Base-by-base conservation (phyloP, 2,329 filamentous ascomycete species). In the Neopestalotiopsis sp. region DNA sequence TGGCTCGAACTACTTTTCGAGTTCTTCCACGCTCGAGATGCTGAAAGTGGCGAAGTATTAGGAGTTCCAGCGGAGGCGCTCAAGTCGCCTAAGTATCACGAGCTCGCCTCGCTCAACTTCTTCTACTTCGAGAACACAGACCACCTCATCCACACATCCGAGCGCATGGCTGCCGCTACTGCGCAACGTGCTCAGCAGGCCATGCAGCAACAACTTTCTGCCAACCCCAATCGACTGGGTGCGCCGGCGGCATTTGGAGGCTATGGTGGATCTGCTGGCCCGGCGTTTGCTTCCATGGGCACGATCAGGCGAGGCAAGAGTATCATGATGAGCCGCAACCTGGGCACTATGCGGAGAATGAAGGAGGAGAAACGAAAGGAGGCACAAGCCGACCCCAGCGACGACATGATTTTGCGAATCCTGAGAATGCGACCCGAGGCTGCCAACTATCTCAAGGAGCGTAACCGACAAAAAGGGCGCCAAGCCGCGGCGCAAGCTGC, bases 41-140 rank as follows among this genome's bases (percentile, higher is more conserved):
- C 59, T 30, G 94, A 97, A 75, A 89, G 91, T 83, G 75, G 95
- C 67, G 93, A 95, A 79, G 93, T 93, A 30, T 89, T 96, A 70
- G 96, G 96, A 72, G 94, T 99, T 2, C 93, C 95, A 0, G 89
- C 94, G 59, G 95, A 98, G 79, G 91, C 98, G 40, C 88, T 99
- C 77, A 97, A 97, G 82, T 97, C 94, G 73, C 94, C 95, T 77
- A 99, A 99, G 87, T 99, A 97, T 85, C 95, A 98, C 84, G 96
- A 99, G 80, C 89, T 99, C 67, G 94, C 96, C 73, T 95, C 94
- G 71, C 88, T 99, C 71, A 97, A 97, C 84, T 99, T 98, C 87
- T 99, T 98, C 86, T 99, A 99, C 84, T 97, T 96, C 77, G 95
- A 98, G 76, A 89, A 92, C 40, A 97, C 94, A 1, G 93, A 97